phyloP scores from a whole-genome alignment of 371 early-diverging fungal genomes.

The Syncephalastrum contaminatum region DNA sequence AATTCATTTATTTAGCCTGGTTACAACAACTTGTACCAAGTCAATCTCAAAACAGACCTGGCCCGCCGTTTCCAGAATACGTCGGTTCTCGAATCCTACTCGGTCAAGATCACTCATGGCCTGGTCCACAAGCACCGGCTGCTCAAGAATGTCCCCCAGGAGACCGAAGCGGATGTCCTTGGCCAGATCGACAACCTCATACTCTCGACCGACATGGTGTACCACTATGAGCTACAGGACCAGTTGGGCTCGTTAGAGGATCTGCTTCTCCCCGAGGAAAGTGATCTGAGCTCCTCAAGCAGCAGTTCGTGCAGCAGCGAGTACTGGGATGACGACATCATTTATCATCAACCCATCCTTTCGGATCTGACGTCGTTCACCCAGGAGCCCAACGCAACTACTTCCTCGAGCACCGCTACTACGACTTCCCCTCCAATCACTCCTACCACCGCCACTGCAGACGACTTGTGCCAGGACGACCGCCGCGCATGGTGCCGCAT shows the following conservation, averaged over 20 bases:
- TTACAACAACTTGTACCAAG: conserved; percentile 81
- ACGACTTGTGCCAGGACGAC: conserved; percentile 1
- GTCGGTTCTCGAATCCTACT: conserved; percentile 79
- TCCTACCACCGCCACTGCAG: neutral
- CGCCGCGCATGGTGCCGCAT: conserved; percentile 63
- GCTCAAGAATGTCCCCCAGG: conserved; percentile 26
- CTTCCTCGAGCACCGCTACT: neutral
- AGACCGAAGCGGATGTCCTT: conserved; percentile 3
- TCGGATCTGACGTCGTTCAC: too few relatives aligned
- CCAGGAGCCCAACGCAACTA: too few relatives aligned
- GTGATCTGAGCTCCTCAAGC: conserved; percentile 4
- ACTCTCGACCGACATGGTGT: conserved; percentile 21
- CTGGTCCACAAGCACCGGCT: conserved; percentile 63
- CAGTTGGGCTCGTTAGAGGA: conserved; percentile 9
- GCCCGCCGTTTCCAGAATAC: conserved; percentile 61
- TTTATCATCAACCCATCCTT: too few relatives aligned
- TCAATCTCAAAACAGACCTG: conserved; percentile 72
- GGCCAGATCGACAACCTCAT: conserved; percentile 15
- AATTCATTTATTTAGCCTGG: conserved; percentile 62
- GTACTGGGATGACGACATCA: conserved; percentile 6
- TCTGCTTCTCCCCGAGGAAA: neutral
- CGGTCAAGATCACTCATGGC: conserved; percentile 62
- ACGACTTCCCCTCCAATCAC: neutral
- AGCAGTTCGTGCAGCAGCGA: neutral
- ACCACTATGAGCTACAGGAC: conserved; percentile 20